Conservation (phyloP, 345 rosid genomes). For the Acer saccharum region DNA sequence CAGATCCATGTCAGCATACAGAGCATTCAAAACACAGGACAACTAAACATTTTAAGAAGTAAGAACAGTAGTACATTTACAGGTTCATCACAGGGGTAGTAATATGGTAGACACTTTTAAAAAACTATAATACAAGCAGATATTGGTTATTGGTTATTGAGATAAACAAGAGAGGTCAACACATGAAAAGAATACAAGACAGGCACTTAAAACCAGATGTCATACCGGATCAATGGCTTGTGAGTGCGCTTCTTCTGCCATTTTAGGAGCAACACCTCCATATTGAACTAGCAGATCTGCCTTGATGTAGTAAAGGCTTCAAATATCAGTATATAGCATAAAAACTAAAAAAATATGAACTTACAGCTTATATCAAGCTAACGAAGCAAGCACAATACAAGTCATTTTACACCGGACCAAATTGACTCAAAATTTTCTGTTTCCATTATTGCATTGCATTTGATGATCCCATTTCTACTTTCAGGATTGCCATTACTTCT, state of each 20-base stretch:
- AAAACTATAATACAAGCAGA: not conserved
- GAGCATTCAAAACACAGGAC: not conserved
- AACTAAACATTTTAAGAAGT: not conserved
- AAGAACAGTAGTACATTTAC: not conserved
- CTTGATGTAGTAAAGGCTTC: slow-evolving; percentile 36
- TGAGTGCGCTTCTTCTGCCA: slow-evolving; percentile 92
- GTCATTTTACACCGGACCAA: not conserved
- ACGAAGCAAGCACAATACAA: not conserved
- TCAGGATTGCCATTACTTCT: too few relatives aligned
- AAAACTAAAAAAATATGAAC: not conserved
- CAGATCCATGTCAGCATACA: not conserved
- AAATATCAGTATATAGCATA: slow-evolving; percentile 17
- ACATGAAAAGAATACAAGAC: not conserved
- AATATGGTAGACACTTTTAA: not conserved
- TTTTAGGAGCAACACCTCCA: slow-evolving; percentile 97
- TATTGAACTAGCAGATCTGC: slow-evolving; percentile 82
- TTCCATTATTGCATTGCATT: not conserved
- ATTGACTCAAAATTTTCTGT: not conserved
- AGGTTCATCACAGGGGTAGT: not conserved
- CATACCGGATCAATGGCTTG: slow-evolving; percentile 77
- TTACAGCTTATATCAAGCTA: not conserved
- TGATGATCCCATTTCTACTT: not conserved
- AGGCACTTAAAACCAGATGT: not conserved
- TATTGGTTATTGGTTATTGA: not conserved
- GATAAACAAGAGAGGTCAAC: not conserved